These are phyloP conservation scores for Verbascum thapsus DNA, from an alignment of 257 asterid species.

Conservation along the genomic window DNA sequence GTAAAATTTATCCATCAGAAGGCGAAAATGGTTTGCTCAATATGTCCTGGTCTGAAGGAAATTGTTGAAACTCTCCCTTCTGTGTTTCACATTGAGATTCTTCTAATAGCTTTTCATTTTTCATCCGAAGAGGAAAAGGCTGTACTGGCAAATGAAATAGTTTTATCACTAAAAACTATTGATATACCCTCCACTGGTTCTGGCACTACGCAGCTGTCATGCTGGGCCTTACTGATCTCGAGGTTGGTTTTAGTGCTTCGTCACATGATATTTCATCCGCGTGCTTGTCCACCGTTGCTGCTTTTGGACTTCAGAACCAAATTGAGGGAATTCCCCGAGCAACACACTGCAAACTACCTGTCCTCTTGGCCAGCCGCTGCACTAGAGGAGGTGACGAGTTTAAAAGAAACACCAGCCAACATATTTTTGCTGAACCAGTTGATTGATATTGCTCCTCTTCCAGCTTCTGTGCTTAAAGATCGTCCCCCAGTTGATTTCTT, in stretches of 20 bases:
- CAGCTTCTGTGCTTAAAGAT: constrained; percentile 61
- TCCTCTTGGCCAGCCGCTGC: constrained; percentile 73
- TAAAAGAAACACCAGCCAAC: constrained; percentile 47
- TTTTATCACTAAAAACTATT: constrained; percentile 54
- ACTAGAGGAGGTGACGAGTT: constrained; percentile 52
- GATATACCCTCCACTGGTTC: constrained; percentile 51
- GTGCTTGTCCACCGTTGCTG: constrained; percentile 74
- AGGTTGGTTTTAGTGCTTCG: constrained; percentile 87
- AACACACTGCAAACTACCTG: constrained; percentile 42
- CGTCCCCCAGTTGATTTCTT: constrained; percentile 46
- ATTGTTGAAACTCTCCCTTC: constrained; percentile 78
- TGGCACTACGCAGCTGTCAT: constrained; percentile 61
- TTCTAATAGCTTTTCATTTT: constrained; percentile 76
- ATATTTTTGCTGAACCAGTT: constrained; percentile 65
- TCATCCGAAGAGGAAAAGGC: constrained; percentile 78
- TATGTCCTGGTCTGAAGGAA: constrained; percentile 60
- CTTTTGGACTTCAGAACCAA: constrained; percentile 73
- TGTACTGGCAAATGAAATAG: constrained; percentile 51
- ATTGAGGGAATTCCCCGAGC: constrained; percentile 65
- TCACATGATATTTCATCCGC: constrained; percentile 76
- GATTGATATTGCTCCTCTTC: constrained; percentile 74
- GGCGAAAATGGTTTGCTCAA: constrained; percentile 55
- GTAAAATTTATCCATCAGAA: constrained; percentile 53
- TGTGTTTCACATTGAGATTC: constrained; percentile 77
- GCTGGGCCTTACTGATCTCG: constrained; percentile 87